Evolutionary conservation across 768 basidiomycete species (phyloP).

Genomic region (Trametes maxima): DNA sequence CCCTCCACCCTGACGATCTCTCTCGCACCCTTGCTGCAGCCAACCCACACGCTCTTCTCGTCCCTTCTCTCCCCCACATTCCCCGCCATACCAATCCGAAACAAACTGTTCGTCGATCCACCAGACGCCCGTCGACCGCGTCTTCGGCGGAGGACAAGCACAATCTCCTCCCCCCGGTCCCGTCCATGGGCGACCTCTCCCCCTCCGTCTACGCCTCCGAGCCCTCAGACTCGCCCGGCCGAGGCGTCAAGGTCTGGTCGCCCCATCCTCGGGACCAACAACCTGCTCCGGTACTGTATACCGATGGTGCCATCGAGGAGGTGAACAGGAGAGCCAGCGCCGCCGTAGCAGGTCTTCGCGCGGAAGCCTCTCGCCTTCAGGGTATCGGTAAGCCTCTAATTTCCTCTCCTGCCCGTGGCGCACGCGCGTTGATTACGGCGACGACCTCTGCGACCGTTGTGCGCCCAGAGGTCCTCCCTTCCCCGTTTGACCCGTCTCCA

Average conservation of each 20-base stretch:
- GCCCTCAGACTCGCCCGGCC: neutral
- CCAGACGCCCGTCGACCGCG: slow-evolving; percentile 45
- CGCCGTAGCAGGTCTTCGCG: slow-evolving; percentile 30
- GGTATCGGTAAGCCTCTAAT: slow-evolving; percentile 26
- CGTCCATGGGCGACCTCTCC: slow-evolving; percentile 22
- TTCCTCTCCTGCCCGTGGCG: neutral
- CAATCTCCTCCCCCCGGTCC: slow-evolving; percentile 41
- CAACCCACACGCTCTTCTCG: slow-evolving; percentile 22
- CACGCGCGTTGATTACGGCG: neutral
- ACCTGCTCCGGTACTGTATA: neutral
- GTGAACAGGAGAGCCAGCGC: slow-evolving; percentile 31
- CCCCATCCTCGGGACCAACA: neutral
- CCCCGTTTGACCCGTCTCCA: slow-evolving; percentile 34
- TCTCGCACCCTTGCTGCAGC: slow-evolving; percentile 26
- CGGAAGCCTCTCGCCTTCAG: slow-evolving; percentile 31
- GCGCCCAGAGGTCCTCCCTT: slow-evolving; percentile 25
- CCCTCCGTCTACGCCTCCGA: slow-evolving; percentile 14
- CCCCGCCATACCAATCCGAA: slow-evolving; percentile 27
- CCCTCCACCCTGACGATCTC: slow-evolving; percentile 22
- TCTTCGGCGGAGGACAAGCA: slow-evolving; percentile 45
- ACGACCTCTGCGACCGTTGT: neutral
- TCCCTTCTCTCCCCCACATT: slow-evolving; percentile 39
- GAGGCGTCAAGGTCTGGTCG: neutral
- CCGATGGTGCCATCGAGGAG: slow-evolving; percentile 27
- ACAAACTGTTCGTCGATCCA: slow-evolving; percentile 27